Conservation (phyloP, 306 rosid genomes). For the Cicer bijugum region DNA sequence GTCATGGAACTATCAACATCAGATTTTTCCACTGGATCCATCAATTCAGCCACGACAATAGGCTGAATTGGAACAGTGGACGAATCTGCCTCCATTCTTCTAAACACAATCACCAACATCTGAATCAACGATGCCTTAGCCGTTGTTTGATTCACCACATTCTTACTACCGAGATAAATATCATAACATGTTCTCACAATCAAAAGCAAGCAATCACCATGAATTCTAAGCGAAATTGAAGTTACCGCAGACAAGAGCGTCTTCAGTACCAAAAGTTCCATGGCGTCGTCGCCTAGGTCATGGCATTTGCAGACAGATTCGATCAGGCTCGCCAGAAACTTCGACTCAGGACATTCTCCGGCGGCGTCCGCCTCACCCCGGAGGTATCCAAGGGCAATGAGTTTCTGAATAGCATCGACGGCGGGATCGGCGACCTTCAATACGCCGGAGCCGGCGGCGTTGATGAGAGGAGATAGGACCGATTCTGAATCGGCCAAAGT, state of each 20-base stretch:
- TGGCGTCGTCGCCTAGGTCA: conserved; percentile 81
- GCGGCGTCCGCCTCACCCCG: conserved; percentile 91
- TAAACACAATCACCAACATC: conserved; percentile 93
- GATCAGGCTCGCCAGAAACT: conserved; percentile 73
- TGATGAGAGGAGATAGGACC: conserved; percentile 78
- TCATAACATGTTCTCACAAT: conserved; percentile 95
- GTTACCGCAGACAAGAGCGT: conserved; percentile 95
- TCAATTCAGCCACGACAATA: conserved; percentile 93
- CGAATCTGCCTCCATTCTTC: conserved; percentile 99
- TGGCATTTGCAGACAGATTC: conserved; percentile 93
- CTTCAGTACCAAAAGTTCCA: conserved; percentile 85
- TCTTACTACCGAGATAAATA: conserved; percentile 82
- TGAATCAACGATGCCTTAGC: conserved; percentile 97
- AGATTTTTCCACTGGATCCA: conserved; percentile 87
- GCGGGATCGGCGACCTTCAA: conserved; percentile 96
- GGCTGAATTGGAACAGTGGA: conserved; percentile 97
- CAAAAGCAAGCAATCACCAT: conserved; percentile 89
- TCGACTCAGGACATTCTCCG: conserved; percentile 70
- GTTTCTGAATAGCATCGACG: conserved; percentile 82
- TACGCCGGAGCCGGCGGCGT: conserved; percentile 74
- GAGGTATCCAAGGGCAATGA: conserved; percentile 79
- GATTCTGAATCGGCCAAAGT: conserved; percentile 80
- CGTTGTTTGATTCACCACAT: conserved; percentile 91
- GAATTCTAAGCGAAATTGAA: conserved; percentile 86
- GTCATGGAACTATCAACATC: conserved; percentile 82